A percentile compares a stretch with the other conserved stretches of the same genome.
Conservation (phyloP, 75 land plant genomes). For the Sequoia sempervirens region DNA sequence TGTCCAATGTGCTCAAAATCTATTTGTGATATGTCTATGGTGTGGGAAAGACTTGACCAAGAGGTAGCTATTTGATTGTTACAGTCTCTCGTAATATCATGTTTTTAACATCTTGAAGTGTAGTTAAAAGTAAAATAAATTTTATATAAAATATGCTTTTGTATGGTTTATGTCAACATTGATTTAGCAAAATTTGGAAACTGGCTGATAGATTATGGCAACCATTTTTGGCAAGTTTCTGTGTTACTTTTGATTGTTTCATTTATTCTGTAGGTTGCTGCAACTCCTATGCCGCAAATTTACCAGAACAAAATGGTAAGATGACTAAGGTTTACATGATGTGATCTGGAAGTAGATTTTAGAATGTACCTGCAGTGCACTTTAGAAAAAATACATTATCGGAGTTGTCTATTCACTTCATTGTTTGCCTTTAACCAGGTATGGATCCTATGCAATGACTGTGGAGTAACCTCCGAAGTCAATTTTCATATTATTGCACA, state of each 20-base stretch:
- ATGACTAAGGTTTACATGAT: neutral
- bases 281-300: conserved; percentile 67
- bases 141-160: neutral
- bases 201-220: neutral
- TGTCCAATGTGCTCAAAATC: neutral
- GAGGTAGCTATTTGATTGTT: conserved; percentile 16
- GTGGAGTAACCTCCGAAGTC: conserved; percentile 52
- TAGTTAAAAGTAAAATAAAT: conserved; percentile 1
- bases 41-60: conserved; percentile 73
- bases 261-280: conserved; percentile 42
- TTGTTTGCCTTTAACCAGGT: conserved; percentile 29
- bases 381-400: neutral
- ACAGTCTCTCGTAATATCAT: neutral
- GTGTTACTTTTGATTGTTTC: neutral
- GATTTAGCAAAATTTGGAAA: neutral
- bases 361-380: neutral
- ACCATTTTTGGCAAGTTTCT: neutral
- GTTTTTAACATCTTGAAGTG: neutral
- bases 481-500: conserved; percentile 66
- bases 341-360: neutral
- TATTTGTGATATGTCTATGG: conserved; percentile 74
- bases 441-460: conserved; percentile 86
- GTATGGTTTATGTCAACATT: neutral
- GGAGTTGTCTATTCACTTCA: neutral
- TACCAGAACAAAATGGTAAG: conserved; percentile 64